Conservation (phyloP, 208 protist species). For the Borovskyia barvae region DNA sequence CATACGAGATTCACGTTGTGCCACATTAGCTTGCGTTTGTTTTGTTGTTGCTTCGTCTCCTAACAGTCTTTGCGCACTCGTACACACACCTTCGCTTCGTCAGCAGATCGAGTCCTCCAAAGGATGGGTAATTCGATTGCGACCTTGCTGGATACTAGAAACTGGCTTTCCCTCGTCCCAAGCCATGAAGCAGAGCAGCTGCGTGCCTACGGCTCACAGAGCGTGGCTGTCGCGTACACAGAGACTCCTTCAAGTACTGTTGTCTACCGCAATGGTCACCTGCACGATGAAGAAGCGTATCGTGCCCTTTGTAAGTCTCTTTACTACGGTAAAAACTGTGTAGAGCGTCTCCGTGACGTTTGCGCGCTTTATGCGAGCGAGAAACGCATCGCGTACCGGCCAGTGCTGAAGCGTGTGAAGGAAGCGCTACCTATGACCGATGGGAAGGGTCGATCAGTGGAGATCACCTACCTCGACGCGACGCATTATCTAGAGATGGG, state of each 20-base stretch:
- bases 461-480: slow-evolving; percentile 49
- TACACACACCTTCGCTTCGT: neutral
- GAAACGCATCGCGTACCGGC: slow-evolving; percentile 42
- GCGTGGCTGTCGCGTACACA: slow-evolving; percentile 30
- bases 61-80: neutral
- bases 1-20: no score
- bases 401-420: slow-evolving; percentile 33
- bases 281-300: slow-evolving; percentile 7
- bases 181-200: neutral
- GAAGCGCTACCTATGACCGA: slow-evolving; percentile 6
- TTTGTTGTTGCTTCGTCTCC: neutral
- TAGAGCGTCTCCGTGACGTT: slow-evolving; percentile 28
- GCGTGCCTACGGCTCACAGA: slow-evolving; percentile 29
- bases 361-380: slow-evolving; percentile 21
- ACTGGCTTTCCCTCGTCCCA: neutral
- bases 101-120: no score
- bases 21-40: no score
- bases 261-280: slow-evolving; percentile 45
- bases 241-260: slow-evolving; percentile 39
- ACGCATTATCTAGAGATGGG: slow-evolving; percentile 29
- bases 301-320: slow-evolving; percentile 2
- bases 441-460: slow-evolving; percentile 15
- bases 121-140: slow-evolving; percentile 2
- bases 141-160: neutral
- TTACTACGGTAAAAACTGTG: slow-evolving; percentile 24